A percentile compares a stretch with the other conserved stretches of the same genome.
Evolutionary conservation across 2,329 filamentous ascomycete genomes (phyloP).

Genomic region (Xylariaceae sp.): DNA sequence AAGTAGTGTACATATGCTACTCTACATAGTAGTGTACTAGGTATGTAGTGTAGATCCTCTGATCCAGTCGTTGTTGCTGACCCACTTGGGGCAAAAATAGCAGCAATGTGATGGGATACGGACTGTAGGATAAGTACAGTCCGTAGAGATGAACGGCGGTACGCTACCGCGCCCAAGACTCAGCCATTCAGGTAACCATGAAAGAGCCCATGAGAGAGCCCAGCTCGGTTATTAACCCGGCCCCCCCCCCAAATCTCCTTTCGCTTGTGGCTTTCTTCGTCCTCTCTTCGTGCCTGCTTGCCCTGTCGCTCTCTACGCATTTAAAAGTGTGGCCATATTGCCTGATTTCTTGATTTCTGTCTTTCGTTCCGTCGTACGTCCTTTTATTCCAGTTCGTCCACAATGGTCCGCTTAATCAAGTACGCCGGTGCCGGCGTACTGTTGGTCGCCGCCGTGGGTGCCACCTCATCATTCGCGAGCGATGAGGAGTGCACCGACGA

Average conservation of each 20-base stretch:
- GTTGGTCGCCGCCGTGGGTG: constrained; percentile 27
- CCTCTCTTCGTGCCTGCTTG: background rate
- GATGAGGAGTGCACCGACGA: constrained; percentile 12
- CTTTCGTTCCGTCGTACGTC: background rate
- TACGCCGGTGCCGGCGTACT: constrained; percentile 30
- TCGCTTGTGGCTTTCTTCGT: background rate
- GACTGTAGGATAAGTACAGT: background rate
- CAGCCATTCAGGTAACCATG: too few relatives aligned
- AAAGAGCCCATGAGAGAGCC: background rate
- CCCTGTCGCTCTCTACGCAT: background rate
- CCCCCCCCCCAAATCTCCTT: background rate
- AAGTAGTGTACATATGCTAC: background rate
- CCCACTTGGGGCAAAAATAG: background rate
- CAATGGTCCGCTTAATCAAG: constrained; percentile 31
- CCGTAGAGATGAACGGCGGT: background rate
- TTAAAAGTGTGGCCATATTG: background rate
- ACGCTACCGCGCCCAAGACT: too few relatives aligned
- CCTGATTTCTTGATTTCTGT: background rate
- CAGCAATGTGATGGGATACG: background rate
- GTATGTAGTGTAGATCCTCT: background rate
- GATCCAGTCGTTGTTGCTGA: background rate
- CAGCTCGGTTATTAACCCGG: background rate
- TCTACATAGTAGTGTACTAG: background rate
- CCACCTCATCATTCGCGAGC: constrained; percentile 16
- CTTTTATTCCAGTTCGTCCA: constrained; percentile 16